phyloP scores from a whole-genome alignment of 768 basidiomycete species.

The Chalciporus sphaerocephalus region DNA sequence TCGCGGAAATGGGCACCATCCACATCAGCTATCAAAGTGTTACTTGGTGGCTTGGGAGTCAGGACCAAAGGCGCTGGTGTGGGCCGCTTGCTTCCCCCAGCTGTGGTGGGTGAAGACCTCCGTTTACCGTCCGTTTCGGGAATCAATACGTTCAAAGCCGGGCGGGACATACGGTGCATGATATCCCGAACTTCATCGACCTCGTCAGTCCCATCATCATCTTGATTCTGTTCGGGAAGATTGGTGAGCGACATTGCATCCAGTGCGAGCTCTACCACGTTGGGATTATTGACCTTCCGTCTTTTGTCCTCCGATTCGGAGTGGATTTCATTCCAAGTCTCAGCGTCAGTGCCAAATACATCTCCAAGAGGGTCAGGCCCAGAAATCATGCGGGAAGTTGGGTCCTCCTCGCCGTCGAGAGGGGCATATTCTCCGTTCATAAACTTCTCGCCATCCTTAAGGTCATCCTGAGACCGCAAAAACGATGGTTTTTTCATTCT shows the following conservation, averaged over 20 bases:
- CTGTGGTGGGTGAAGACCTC: slow-evolving; percentile 34
- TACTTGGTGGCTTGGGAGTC: slow-evolving; percentile 33
- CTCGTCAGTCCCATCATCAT: slow-evolving; percentile 32
- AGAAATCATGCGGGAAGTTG: slow-evolving; percentile 38
- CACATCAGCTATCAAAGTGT: slow-evolving; percentile 28
- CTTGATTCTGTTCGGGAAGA: slow-evolving; percentile 23
- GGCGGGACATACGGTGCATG: slow-evolving; percentile 39
- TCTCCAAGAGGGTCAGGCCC: slow-evolving; percentile 52
- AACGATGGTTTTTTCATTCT: slow-evolving; percentile 42
- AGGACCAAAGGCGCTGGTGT: slow-evolving; percentile 59
- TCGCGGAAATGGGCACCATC: slow-evolving; percentile 10
- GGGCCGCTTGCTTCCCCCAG: slow-evolving; percentile 36
- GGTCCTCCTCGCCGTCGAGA: slow-evolving; percentile 29
- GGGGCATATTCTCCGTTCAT: slow-evolving; percentile 24
- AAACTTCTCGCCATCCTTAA: slow-evolving; percentile 28
- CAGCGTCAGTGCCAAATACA: slow-evolving; percentile 63
- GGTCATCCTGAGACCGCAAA: slow-evolving; percentile 23
- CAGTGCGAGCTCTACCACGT: slow-evolving; percentile 51
- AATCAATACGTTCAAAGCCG: slow-evolving; percentile 32
- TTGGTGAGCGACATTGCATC: slow-evolving; percentile 38
- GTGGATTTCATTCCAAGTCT: slow-evolving; percentile 57
- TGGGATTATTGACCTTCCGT: slow-evolving; percentile 32
- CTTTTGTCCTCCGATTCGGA: slow-evolving; percentile 28
- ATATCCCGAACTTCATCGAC: slow-evolving; percentile 34
- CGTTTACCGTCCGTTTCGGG: slow-evolving; percentile 36